Evolutionary conservation across 2,329 filamentous ascomycete species (phyloP).

Genomic region (Diplodia seriata): DNA sequence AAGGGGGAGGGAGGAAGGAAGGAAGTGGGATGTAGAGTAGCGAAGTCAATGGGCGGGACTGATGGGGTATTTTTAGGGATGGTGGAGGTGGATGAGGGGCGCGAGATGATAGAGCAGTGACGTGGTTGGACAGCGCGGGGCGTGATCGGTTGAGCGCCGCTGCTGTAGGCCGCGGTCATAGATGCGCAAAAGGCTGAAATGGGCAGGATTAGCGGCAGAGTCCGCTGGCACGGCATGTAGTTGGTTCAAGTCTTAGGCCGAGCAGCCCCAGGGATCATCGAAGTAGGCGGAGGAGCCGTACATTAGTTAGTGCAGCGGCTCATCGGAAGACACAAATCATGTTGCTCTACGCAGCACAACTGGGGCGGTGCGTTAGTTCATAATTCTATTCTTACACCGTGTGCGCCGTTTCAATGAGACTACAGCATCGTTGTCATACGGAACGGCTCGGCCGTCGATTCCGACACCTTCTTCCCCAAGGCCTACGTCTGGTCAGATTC

Average conservation of each 20-base stretch:
- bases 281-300: neutral
- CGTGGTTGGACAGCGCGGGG: neutral
- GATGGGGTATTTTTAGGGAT: conserved; percentile 17
- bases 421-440: conserved; percentile 24
- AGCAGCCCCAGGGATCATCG: conserved; percentile 10
- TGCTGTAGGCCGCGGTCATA: neutral
- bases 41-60: neutral
- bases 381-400: conserved; percentile 30
- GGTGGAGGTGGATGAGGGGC: conserved; percentile 15
- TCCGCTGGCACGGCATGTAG: conserved; percentile 3
- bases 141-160: neutral
- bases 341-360: conserved; percentile 29
- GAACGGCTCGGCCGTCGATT: conserved; percentile 19
- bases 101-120: neutral
- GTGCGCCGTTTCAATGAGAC: conserved; percentile 14
- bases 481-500: neutral
- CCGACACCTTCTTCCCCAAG: conserved; percentile 7
- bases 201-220: conserved; percentile 10
- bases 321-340: conserved; percentile 32
- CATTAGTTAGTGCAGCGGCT: conserved; percentile 25
- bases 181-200: conserved; percentile 19
- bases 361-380: conserved; percentile 10
- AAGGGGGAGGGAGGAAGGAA: neutral
- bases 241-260: neutral
- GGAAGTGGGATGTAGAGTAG: neutral